Conservation (phyloP, 768 basidiomycete species). For the Termitomyces sp. region DNA sequence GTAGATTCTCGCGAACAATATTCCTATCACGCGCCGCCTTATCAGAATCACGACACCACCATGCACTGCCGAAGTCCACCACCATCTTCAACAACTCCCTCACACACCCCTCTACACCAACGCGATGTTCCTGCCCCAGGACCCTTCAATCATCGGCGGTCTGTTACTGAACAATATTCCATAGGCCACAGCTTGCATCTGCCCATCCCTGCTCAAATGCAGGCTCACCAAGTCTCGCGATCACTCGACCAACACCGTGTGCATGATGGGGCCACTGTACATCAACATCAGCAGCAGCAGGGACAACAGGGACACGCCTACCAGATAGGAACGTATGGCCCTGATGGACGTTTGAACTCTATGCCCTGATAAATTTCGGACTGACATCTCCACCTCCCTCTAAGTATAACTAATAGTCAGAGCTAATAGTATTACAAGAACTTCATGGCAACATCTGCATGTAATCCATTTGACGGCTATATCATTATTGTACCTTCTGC, state of each 20-base stretch:
- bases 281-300: slow-evolving; percentile 10
- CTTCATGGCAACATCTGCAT: slow-evolving; percentile 7
- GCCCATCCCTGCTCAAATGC: slow-evolving; percentile 41
- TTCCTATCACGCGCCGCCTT: slow-evolving; percentile 49
- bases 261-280: slow-evolving; percentile 26
- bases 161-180: slow-evolving; percentile 52
- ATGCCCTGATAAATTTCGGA: slow-evolving; percentile 34
- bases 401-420: slow-evolving; percentile 11
- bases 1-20: slow-evolving; percentile 46
- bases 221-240: slow-evolving; percentile 36
- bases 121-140: slow-evolving; percentile 36
- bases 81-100: slow-evolving; percentile 28
- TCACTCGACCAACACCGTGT: slow-evolving; percentile 40
- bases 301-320: slow-evolving; percentile 24
- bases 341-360: slow-evolving; percentile 45
- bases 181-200: slow-evolving; percentile 49
- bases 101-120: slow-evolving; percentile 33
- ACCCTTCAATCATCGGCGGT: slow-evolving; percentile 52
- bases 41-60: slow-evolving; percentile 37
- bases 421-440: slow-evolving; percentile 15
- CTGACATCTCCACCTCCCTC: background rate
- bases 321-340: slow-evolving; percentile 33
- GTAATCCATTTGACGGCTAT: slow-evolving; percentile 17
- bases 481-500: slow-evolving; percentile 22
- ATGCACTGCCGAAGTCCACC: slow-evolving; percentile 41